phyloP scores from a whole-genome alignment of 306 rosid species.

The Hippophae tibetana region DNA sequence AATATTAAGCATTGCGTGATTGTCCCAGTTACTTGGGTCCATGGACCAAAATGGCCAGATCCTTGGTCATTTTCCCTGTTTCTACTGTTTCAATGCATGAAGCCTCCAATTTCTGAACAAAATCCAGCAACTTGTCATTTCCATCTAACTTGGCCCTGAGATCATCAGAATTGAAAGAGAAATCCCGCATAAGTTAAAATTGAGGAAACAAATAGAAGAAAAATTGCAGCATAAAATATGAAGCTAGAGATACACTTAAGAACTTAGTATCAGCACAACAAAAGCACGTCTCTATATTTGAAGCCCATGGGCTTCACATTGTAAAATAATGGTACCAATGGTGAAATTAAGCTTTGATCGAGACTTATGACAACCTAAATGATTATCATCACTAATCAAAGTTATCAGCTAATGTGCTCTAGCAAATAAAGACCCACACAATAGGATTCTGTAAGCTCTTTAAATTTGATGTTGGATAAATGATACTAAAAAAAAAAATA shows the following conservation, averaged over 20 bases:
- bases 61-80: conserved; percentile 90
- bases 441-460: too few relatives aligned
- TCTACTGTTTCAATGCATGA: conserved; percentile 89
- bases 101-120: conserved; percentile 75
- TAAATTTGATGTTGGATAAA: too few relatives aligned
- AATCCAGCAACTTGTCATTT: conserved; percentile 58
- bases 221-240: not conserved
- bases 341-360: too few relatives aligned
- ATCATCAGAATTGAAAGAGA: not conserved
- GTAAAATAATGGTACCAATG: too few relatives aligned
- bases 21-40: conserved; percentile 65
- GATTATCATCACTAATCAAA: too few relatives aligned
- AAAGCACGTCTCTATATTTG: too few relatives aligned
- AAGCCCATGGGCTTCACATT: too few relatives aligned
- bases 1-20: not conserved
- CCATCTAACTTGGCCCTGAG: conserved; percentile 75
- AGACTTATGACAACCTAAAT: too few relatives aligned
- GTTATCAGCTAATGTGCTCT: too few relatives aligned
- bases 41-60: conserved; percentile 81
- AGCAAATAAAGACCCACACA: too few relatives aligned
- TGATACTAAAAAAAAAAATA: too few relatives aligned
- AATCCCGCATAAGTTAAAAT: conserved; percentile 9
- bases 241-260: not conserved
- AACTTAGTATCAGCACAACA: not conserved
- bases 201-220: not conserved